Percentiles rank a stretch among this genome's conserved stretches.
phyloP scores from a whole-genome alignment of 2,329 filamentous ascomycete species.

The Alternaria arbusti region DNA sequence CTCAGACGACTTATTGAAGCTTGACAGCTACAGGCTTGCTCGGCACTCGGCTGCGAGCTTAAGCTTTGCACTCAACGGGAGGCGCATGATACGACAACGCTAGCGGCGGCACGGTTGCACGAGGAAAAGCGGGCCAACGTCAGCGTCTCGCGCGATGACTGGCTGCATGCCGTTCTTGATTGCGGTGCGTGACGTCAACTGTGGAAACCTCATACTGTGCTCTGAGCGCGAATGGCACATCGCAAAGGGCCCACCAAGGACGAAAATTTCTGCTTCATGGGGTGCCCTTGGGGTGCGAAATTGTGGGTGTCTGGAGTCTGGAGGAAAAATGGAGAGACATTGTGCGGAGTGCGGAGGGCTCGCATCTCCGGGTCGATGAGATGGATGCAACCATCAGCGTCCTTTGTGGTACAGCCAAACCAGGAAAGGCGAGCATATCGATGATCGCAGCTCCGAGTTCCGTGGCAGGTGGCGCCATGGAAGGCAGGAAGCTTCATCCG shows the following conservation, averaged over 20 bases:
- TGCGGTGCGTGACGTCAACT: constrained; percentile 23
- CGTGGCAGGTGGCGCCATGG: not conserved
- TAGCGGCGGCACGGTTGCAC: constrained; percentile 27
- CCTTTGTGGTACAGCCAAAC: constrained; percentile 1
- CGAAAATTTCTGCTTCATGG: constrained; percentile 11
- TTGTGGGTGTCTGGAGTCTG: constrained; percentile 21
- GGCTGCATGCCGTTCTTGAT: constrained; percentile 11
- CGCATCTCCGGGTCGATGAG: not conserved
- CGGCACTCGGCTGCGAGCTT: constrained; percentile 16
- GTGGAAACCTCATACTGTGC: constrained; percentile 7
- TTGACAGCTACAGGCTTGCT: constrained; percentile 1
- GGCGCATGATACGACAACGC: constrained; percentile 3
- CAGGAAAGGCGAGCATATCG: not conserved
- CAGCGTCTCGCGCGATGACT: constrained; percentile 14
- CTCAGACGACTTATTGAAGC: constrained; percentile 4
- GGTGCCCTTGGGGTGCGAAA: constrained; percentile 1
- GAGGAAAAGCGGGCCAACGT: constrained; percentile 26
- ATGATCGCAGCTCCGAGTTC: not conserved
- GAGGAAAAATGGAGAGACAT: constrained; percentile 20
- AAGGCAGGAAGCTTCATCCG: not conserved
- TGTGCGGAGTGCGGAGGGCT: constrained; percentile 21
- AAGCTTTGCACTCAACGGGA: constrained; percentile 24
- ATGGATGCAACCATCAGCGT: not conserved
- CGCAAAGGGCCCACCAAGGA: constrained; percentile 1
- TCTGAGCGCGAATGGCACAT: constrained; percentile 7